These are phyloP conservation scores for Uronychia setigera DNA, from an alignment of 73 alveolate genomes.

Conservation along the genomic window DNA sequence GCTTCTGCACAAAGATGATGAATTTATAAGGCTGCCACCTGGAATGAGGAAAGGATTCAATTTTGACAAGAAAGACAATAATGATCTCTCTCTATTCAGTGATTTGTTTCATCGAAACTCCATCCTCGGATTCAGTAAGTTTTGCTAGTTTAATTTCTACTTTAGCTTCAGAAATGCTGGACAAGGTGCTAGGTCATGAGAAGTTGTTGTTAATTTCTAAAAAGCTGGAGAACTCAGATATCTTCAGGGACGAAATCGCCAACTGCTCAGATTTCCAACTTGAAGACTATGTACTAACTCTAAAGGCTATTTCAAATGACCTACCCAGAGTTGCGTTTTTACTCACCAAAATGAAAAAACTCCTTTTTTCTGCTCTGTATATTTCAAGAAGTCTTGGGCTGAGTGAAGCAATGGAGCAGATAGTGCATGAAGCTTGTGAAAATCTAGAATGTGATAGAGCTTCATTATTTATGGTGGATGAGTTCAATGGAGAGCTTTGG, in stretches of 20 bases:
- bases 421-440: too few relatives aligned
- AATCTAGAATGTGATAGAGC: slow-evolving; percentile 62
- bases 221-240: not conserved
- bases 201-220: not conserved
- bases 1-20: not conserved
- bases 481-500: slow-evolving; percentile 40
- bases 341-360: too few relatives aligned
- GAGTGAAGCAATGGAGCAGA: too few relatives aligned
- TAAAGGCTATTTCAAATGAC: slow-evolving; percentile 4
- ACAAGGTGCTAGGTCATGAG: not conserved
- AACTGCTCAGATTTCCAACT: not conserved
- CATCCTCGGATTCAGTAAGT: slow-evolving; percentile 14
- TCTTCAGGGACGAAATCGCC: slow-evolving; percentile 9
- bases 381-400: too few relatives aligned
- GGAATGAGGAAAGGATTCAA: slow-evolving; percentile 34
- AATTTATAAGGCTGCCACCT: slow-evolving; percentile 13
- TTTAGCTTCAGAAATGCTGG: not conserved
- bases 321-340: too few relatives aligned
- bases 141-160: not conserved
- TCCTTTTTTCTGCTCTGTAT: too few relatives aligned
- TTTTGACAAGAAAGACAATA: slow-evolving; percentile 24
- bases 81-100: slow-evolving; percentile 24
- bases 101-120: slow-evolving; percentile 37
- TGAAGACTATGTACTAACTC: slow-evolving; percentile 1
- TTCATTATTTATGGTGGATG: slow-evolving; percentile 47